These are phyloP conservation scores for Plasmodium gonderi DNA, from an alignment of 169 alveolate genomes.

Conservation along the genomic window DNA sequence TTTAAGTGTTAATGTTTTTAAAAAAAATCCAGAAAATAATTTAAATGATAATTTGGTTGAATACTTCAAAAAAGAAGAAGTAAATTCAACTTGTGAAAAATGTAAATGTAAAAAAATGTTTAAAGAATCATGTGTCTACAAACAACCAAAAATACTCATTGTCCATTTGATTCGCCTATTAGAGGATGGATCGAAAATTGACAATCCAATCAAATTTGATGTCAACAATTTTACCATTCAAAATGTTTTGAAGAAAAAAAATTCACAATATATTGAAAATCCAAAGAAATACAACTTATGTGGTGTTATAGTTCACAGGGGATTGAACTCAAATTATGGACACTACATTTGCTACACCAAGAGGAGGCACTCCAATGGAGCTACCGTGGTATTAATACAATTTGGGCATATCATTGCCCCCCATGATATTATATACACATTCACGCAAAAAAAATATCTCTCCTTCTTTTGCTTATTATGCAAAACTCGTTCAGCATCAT, in stretches of 20 bases:
- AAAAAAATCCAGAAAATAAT: conserved; percentile 69
- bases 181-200: conserved; percentile 66
- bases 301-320: conserved; percentile 64
- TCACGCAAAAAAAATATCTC: too few relatives aligned
- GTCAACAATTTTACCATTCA: conserved; percentile 19
- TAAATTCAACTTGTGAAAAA: conserved; percentile 69
- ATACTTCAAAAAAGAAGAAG: conserved; percentile 71
- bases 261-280: conserved; percentile 21
- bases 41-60: conserved; percentile 65
- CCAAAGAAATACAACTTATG: conserved; percentile 36
- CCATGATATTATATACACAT: too few relatives aligned
- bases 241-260: conserved; percentile 41
- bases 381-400: conserved; percentile 46
- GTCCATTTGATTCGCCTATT: conserved; percentile 48
- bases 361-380: conserved; percentile 59
- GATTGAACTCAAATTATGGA: conserved; percentile 46
- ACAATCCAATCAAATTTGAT: conserved; percentile 55
- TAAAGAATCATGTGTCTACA: conserved; percentile 45
- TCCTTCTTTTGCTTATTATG: too few relatives aligned
- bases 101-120: conserved; percentile 63
- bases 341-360: conserved; percentile 67
- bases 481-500: too few relatives aligned
- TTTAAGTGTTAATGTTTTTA: conserved; percentile 59
- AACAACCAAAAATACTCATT: conserved; percentile 54
- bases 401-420: too few relatives aligned